Evolutionary conservation across 1,284 basidiomycete genomes (phyloP).

Genomic region (Cryptococcus hybrid): DNA sequence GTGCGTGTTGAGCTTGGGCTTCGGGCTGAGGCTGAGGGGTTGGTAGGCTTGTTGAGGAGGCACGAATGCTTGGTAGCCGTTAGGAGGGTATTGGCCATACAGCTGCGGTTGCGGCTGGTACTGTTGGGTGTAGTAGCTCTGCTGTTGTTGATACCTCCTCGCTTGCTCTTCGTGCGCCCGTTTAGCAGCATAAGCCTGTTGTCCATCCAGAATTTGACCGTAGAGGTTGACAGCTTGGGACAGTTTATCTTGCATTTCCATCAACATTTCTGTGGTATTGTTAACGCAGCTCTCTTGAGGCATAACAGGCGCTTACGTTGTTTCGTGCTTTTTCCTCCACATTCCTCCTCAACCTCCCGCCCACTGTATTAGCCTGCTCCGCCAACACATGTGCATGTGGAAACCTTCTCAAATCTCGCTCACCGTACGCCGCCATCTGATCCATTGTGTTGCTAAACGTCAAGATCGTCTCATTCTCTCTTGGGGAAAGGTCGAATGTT

Average conservation of each 20-base stretch:
- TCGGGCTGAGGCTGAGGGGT: slow-evolving; percentile 2
- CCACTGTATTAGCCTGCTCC: slow-evolving; percentile 74
- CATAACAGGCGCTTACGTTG: slow-evolving; percentile 60
- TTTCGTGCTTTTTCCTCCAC: slow-evolving; percentile 85
- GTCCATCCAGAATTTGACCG: slow-evolving; percentile 80
- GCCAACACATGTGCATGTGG: slow-evolving; percentile 79
- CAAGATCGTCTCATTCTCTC: slow-evolving; percentile 79
- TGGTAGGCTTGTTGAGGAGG: background rate
- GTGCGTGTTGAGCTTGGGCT: slow-evolving; percentile 17
- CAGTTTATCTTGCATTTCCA: slow-evolving; percentile 91
- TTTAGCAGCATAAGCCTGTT: slow-evolving; percentile 53
- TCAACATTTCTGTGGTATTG: slow-evolving; percentile 64
- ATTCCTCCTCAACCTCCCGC: slow-evolving; percentile 80
- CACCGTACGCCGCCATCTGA: slow-evolving; percentile 74
- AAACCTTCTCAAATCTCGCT: slow-evolving; percentile 71
- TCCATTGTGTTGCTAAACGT: slow-evolving; percentile 88
- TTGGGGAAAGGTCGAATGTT: slow-evolving; percentile 71
- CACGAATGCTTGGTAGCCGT: background rate
- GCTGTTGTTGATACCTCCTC: slow-evolving; percentile 32
- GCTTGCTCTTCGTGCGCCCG: slow-evolving; percentile 41
- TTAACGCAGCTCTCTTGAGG: slow-evolving; percentile 1
- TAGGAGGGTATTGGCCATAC: background rate
- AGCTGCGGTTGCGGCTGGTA: slow-evolving; percentile 6
- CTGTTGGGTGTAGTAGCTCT: slow-evolving; percentile 16
- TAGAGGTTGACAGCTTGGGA: slow-evolving; percentile 88